Base-by-base conservation (phyloP, 1,284 basidiomycete species). In the Pseudozyma pruni region DNA sequence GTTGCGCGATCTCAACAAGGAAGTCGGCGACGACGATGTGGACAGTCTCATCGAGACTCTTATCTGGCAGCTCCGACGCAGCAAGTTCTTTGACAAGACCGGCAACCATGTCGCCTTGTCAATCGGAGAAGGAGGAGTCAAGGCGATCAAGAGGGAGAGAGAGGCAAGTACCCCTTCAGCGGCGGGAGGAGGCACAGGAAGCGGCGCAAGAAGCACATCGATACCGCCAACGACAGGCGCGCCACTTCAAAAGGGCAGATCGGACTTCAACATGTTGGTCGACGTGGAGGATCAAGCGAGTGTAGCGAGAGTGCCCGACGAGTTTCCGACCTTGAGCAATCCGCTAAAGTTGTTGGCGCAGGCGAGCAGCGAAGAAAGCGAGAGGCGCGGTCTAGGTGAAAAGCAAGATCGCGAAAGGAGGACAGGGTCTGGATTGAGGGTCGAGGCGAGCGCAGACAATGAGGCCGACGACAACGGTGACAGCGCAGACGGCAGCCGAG, bases 331-430 rank as follows among this genome's bases (percentile, higher is more conserved):
- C 14, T 42, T 70, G 11, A 53, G 42, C 34, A 73, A 73, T 27
- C 71, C 71, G 27, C 27, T 73, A 4, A 73, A 73, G 58, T 42
- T 73, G 20, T 39, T 73, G 13, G 71, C 71, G 8, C 66, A 70
- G 33, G 71, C 58, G 23, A 57, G 56, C 16, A 56, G 39, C 7
- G 67, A 70, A 16, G 54, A 70, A 29, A 44, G 40, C 20, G 56
- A 58, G 20, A 35, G 54, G n/a, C n/a, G 41, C 5, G n/a, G 48
- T n/a, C 2, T 34, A 22, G 8, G 22, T 17, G 23, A 23, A 8
- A 22, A 19, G 10, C 20, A 9, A 11, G 8, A 27, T 31, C 23
- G 22, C 16, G 9, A n/a, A 29, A 20, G 17, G 9, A 19, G 11
- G n/a, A 22, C 11, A 23, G 17, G 35, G 16, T 37, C 34, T 17